Percentiles rank a stretch among this genome's conserved stretches.
Evolutionary conservation across 2,329 filamentous ascomycete species (phyloP).

Genomic region (Paraphaeosphaeria minitans): DNA sequence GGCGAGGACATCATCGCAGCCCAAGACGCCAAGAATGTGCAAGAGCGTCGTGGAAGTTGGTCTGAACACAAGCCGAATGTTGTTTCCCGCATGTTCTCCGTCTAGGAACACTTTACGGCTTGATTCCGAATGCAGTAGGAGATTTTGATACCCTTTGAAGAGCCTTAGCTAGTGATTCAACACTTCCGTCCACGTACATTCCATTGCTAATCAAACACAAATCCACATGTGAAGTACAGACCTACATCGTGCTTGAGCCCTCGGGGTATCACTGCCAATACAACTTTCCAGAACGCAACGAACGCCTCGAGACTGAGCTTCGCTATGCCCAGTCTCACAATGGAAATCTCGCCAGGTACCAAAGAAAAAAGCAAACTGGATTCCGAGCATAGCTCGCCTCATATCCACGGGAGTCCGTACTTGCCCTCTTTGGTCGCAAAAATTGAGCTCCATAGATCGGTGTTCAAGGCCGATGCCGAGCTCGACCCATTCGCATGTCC

Average conservation of each 20-base stretch:
- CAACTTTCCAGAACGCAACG: background rate
- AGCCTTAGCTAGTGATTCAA: background rate
- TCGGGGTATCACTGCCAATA: slow-evolving; percentile 4
- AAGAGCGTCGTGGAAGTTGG: slow-evolving; percentile 9
- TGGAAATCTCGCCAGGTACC: background rate
- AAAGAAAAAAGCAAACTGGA: background rate
- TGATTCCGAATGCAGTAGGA: background rate
- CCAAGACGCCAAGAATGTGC: slow-evolving; percentile 35
- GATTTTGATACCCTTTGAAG: background rate
- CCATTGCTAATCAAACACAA: background rate
- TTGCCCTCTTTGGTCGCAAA: slow-evolving; percentile 1
- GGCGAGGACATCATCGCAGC: slow-evolving; percentile 62
- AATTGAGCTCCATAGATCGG: slow-evolving; percentile 16
- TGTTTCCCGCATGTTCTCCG: slow-evolving; percentile 3
- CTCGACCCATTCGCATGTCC: background rate
- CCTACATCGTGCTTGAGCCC: background rate
- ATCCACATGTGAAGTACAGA: background rate
- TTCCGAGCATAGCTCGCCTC: background rate
- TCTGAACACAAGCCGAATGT: slow-evolving; percentile 4
- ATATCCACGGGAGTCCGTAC: slow-evolving; percentile 23
- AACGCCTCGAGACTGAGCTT: background rate
- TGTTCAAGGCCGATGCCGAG: background rate
- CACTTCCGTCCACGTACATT: background rate
- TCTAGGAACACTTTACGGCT: background rate
- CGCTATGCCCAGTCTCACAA: no score